Conservation (phyloP, 2,329 filamentous ascomycete species). For the Talaromyces piceae region DNA sequence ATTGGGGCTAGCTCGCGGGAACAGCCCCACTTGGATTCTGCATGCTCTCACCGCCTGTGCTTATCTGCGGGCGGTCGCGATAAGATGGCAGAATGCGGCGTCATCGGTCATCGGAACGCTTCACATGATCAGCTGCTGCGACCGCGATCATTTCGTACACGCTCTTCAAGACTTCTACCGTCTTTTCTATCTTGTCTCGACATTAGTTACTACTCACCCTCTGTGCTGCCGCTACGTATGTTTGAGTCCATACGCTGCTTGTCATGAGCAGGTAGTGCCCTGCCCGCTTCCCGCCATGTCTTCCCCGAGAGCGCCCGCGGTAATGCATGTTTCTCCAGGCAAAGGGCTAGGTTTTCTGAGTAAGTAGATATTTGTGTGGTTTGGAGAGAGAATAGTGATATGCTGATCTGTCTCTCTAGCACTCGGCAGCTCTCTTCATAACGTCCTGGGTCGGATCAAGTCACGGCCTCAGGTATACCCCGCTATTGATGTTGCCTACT, state of each 20-base stretch:
- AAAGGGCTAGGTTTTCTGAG: slow-evolving; percentile 58
- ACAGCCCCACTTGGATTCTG: slow-evolving; percentile 11
- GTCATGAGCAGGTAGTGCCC: slow-evolving; percentile 11
- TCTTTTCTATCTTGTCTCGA: background rate
- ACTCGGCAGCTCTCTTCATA: slow-evolving; percentile 84
- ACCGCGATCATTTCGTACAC: background rate
- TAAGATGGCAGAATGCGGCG: slow-evolving; percentile 14
- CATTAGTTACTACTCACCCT: background rate
- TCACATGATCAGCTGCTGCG: slow-evolving; percentile 20
- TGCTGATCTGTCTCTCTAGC: slow-evolving; percentile 43
- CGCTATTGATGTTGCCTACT: slow-evolving; percentile 75
- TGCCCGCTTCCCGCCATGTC: slow-evolving; percentile 23
- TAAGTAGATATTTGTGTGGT: slow-evolving; percentile 22
- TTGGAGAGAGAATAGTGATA: slow-evolving; percentile 4
- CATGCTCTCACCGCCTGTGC: background rate
- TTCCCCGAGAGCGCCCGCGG: slow-evolving; percentile 22
- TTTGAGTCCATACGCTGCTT: background rate
- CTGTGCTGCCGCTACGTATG: background rate
- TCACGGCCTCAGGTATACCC: slow-evolving; percentile 77
- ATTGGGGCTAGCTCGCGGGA: slow-evolving; percentile 12
- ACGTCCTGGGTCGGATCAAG: slow-evolving; percentile 79
- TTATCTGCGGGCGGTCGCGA: slow-evolving; percentile 10
- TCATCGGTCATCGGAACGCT: slow-evolving; percentile 10
- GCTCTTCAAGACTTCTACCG: background rate
- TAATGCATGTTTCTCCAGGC: slow-evolving; percentile 59